Evolutionary conservation across 2,329 filamentous ascomycete genomes (phyloP).

Genomic region (Paecilomyces sp.): DNA sequence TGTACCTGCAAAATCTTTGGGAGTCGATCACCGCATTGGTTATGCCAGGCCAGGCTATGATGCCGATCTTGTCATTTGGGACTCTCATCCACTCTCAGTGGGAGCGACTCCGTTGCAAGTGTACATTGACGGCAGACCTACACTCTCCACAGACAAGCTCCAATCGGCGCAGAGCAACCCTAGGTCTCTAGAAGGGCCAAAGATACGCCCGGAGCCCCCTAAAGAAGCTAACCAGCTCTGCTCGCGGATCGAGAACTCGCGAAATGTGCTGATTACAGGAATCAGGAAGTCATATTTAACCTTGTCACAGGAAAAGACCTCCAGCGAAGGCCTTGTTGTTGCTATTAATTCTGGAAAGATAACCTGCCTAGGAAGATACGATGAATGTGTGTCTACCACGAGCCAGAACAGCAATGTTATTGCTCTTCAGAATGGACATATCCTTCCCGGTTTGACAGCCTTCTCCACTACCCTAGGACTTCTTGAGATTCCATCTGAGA

Average conservation of each 20-base stretch:
- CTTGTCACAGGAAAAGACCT: background rate
- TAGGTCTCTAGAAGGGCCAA: slow-evolving; percentile 6
- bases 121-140: slow-evolving; percentile 55
- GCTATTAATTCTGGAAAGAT: slow-evolving; percentile 49
- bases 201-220: slow-evolving; percentile 16
- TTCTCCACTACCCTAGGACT: slow-evolving; percentile 57
- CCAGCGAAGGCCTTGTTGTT: slow-evolving; percentile 34
- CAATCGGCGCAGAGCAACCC: slow-evolving; percentile 14
- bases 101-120: slow-evolving; percentile 55
- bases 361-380: slow-evolving; percentile 50
- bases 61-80: slow-evolving; percentile 57
- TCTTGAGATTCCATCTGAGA: slow-evolving; percentile 55
- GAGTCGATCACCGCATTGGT: slow-evolving; percentile 51
- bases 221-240: slow-evolving; percentile 13
- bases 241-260: slow-evolving; percentile 11
- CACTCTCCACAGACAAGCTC: slow-evolving; percentile 23
- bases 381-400: slow-evolving; percentile 35
- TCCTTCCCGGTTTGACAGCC: slow-evolving; percentile 55
- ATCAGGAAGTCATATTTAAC: slow-evolving; percentile 26
- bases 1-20: slow-evolving; percentile 52
- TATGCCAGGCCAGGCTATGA: slow-evolving; percentile 57
- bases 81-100: slow-evolving; percentile 54
- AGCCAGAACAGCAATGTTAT: slow-evolving; percentile 33
- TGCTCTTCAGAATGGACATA: slow-evolving; percentile 50
- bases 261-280: slow-evolving; percentile 19